A percentile compares a stretch with the other conserved stretches of the same genome.
Conservation (phyloP, 306 rosid species). For the Medicago arabica region DNA sequence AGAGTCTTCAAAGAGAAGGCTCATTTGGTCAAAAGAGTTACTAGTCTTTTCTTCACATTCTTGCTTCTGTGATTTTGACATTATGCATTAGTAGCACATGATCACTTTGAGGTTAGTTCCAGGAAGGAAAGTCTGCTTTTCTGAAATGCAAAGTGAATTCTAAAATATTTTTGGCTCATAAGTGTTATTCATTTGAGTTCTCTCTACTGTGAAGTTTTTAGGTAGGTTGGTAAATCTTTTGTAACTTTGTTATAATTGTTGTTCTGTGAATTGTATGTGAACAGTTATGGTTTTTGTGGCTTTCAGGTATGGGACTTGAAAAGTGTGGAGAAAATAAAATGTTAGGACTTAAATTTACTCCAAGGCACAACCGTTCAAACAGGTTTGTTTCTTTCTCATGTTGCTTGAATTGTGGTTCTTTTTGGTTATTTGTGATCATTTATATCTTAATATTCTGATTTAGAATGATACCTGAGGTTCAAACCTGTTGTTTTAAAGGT, state of each 20-base stretch:
- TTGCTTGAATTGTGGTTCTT: slow-evolving; percentile 40
- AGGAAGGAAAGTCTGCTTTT: slow-evolving; percentile 44
- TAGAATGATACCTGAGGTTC: not conserved
- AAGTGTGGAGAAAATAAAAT: slow-evolving; percentile 53
- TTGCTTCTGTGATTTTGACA: slow-evolving; percentile 6
- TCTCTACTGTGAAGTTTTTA: slow-evolving; percentile 43
- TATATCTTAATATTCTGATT: not conserved
- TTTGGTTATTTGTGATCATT: slow-evolving; percentile 31
- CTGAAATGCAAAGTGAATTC: slow-evolving; percentile 14
- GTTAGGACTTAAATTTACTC: slow-evolving; percentile 60
- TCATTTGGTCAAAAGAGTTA: slow-evolving; percentile 55
- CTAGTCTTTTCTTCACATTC: slow-evolving; percentile 47
- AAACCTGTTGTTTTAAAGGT: no score
- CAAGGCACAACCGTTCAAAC: slow-evolving; percentile 77
- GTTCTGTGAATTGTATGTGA: slow-evolving; percentile 33
- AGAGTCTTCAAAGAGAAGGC: slow-evolving; percentile 52
- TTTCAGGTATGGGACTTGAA: slow-evolving; percentile 69
- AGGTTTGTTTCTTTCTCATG: slow-evolving; percentile 58
- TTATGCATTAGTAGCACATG: slow-evolving; percentile 49
- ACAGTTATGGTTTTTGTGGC: slow-evolving; percentile 44
- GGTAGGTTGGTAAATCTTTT: slow-evolving; percentile 49
- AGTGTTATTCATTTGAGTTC: no score
- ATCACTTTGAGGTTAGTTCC: slow-evolving; percentile 56
- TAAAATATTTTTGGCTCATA: no score
- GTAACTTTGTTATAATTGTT: not conserved